Evolutionary conservation across 495 filamentous ascomycete genomes (phyloP).

Genomic region (Astrocystis sublimbata): DNA sequence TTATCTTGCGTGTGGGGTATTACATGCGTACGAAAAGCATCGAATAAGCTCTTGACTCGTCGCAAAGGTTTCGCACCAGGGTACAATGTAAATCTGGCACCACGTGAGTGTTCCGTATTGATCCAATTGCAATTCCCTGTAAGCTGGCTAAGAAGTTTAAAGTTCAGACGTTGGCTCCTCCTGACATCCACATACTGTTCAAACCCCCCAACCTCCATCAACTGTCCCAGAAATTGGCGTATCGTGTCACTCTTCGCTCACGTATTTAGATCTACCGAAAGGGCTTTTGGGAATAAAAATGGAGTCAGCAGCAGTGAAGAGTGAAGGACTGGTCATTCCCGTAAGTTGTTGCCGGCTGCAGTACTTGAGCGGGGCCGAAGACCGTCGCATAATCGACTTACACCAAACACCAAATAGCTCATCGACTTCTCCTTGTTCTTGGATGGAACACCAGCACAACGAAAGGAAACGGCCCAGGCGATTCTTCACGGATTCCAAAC

Average conservation of each 20-base stretch:
- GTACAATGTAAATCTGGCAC: not conserved
- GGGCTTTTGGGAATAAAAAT: slow-evolving; percentile 27
- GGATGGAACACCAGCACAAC: slow-evolving; percentile 60
- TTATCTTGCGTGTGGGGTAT: slow-evolving; percentile 18
- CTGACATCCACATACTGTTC: not conserved
- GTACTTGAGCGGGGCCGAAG: not conserved
- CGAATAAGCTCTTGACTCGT: not conserved
- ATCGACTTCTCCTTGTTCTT: slow-evolving; percentile 84
- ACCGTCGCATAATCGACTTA: slow-evolving; percentile 17
- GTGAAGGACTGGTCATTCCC: slow-evolving; percentile 69
- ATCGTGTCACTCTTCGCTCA: not conserved
- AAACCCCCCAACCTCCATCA: not conserved
- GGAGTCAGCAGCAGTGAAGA: slow-evolving; percentile 60
- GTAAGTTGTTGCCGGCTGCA: slow-evolving; percentile 46
- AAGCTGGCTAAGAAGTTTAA: not conserved
- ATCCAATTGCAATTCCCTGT: too few species aligned
- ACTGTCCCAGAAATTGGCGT: not conserved
- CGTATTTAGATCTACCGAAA: not conserved
- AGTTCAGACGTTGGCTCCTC: not conserved
- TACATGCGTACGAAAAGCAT: slow-evolving; percentile 12
- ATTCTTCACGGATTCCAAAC: slow-evolving; percentile 79
- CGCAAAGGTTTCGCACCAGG: not conserved
- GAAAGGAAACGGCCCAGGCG: slow-evolving; percentile 64
- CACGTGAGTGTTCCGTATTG: not conserved
- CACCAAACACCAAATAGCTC: slow-evolving; percentile 60